phyloP scores from a whole-genome alignment of 495 filamentous ascomycete genomes.

The Hypoxylon subgilvum region DNA sequence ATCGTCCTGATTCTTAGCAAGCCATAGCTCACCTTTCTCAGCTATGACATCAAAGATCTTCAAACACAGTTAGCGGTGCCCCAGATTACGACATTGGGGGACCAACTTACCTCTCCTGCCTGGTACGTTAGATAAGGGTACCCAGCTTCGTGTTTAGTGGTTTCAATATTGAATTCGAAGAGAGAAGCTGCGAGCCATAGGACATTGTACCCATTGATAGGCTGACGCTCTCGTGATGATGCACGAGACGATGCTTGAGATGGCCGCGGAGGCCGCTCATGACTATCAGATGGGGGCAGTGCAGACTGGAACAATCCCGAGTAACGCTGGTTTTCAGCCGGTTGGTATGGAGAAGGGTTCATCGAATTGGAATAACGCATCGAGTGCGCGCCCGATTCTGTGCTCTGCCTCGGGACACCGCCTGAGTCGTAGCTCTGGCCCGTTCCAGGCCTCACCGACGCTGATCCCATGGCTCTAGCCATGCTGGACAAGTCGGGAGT shows the following conservation, averaged over 20 bases:
- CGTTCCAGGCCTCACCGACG: slow-evolving; percentile 54
- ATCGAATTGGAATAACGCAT: slow-evolving; percentile 57
- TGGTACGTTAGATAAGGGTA: slow-evolving; percentile 97
- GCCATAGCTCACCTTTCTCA: slow-evolving; percentile 96
- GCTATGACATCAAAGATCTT: slow-evolving; percentile 87
- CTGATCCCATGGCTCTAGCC: slow-evolving; percentile 41
- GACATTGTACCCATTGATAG: slow-evolving; percentile 54
- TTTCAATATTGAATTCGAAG: slow-evolving; percentile 95
- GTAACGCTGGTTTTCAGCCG: slow-evolving; percentile 52
- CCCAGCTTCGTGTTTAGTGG: slow-evolving; percentile 87
- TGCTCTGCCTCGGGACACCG: slow-evolving; percentile 50
- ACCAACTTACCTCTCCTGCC: slow-evolving; percentile 72
- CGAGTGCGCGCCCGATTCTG: slow-evolving; percentile 47
- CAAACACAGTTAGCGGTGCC: slow-evolving; percentile 14
- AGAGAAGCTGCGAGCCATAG: slow-evolving; percentile 92
- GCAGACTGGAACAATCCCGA: slow-evolving; percentile 85
- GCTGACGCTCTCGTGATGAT: slow-evolving; percentile 56
- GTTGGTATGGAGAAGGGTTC: slow-evolving; percentile 48
- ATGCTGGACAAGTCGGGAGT: slow-evolving; percentile 47
- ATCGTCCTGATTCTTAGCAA: slow-evolving; percentile 97
- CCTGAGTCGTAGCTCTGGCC: slow-evolving; percentile 58
- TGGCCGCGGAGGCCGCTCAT: slow-evolving; percentile 49
- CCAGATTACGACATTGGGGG: neutral
- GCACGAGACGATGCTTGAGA: slow-evolving; percentile 54
- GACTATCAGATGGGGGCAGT: slow-evolving; percentile 76